These are phyloP conservation scores for Aspergillus leporis DNA, from an alignment of 495 filamentous ascomycete species.

Conservation along the genomic window DNA sequence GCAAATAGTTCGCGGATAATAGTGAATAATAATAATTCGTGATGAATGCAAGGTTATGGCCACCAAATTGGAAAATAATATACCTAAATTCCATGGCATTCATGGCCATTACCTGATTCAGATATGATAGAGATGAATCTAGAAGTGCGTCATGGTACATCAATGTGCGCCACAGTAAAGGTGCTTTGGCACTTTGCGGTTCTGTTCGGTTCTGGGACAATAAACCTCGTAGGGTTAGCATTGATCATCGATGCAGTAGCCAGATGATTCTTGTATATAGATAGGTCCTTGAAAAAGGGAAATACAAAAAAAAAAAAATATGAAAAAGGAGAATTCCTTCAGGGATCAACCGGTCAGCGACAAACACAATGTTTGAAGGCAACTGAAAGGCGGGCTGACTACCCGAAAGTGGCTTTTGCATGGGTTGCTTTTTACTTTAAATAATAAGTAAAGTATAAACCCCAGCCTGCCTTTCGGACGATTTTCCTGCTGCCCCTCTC, in stretches of 20 bases:
- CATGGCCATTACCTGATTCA: background rate
- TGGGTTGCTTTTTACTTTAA: slow-evolving; percentile 1
- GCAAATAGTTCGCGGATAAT: background rate
- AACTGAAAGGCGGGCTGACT: slow-evolving; percentile 5
- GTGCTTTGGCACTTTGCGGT: background rate
- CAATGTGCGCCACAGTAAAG: background rate
- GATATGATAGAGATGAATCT: background rate
- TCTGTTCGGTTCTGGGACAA: background rate
- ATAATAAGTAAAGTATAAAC: background rate
- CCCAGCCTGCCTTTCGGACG: background rate
- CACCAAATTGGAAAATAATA: no score
- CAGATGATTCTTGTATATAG: background rate
- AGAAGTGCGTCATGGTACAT: background rate
- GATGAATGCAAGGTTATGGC: background rate
- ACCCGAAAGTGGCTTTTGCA: background rate
- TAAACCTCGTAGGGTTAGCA: background rate
- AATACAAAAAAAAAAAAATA: background rate
- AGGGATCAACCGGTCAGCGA: background rate
- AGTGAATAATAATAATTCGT: background rate
- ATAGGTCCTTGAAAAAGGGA: background rate
- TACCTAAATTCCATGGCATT: background rate
- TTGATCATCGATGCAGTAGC: background rate
- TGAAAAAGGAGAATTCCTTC: background rate
- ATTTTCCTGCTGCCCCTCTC: slow-evolving; percentile 3
- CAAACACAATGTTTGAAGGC: background rate